Base-by-base conservation (phyloP, 495 filamentous ascomycete genomes). In the Penicillium antarcticum region DNA sequence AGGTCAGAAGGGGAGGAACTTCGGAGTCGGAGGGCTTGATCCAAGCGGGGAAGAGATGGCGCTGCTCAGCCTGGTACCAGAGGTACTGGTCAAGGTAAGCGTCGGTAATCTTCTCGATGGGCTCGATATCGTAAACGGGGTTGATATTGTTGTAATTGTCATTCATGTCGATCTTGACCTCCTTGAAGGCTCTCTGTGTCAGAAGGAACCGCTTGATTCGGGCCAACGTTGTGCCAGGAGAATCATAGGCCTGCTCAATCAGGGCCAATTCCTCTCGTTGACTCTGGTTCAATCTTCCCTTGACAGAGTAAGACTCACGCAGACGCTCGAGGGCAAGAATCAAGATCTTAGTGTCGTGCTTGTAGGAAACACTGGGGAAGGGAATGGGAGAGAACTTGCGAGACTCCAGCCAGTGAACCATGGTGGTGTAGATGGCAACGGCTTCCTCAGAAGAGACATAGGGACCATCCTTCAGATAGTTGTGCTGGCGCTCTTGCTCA, bases 81-180 rank as follows among this genome's bases (percentile, higher is more conserved):
- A 99, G 83, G 63, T 99, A 99, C 62, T 97, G 94, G 63, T 99
- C 95, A 36, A 99, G 82, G 59, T 99, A 99, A 4, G 95, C 95
- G 76, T 99, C 95, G 39, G 94, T 99, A 58, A 99, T 99, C 78
- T 99, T 99, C 73, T 99, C 95, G 43, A 99, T 96, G 2, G 95
- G 95, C 69, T 99, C 95, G 58, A 99, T 92, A 62, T 99, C 95
- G 60, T 97, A 99, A 23, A 99, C 95, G 4, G 95, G 95, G 60
- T 97, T 99, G 76, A 97, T 99, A 29, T 88, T 89, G 73, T 87
- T 96, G 68, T 99, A 99, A 61, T 99, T 99, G 73, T 99, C 95
- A 66, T 99, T 99, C 95, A 99, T 99, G 62, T 99, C 95, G 49
- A 99, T 97, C 39, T 94, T 92, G 33, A 99, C 95, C 69, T 99